Evolutionary conservation across 352 stramenopile genomes (phyloP).

Genomic region (Globisporangium solare): DNA sequence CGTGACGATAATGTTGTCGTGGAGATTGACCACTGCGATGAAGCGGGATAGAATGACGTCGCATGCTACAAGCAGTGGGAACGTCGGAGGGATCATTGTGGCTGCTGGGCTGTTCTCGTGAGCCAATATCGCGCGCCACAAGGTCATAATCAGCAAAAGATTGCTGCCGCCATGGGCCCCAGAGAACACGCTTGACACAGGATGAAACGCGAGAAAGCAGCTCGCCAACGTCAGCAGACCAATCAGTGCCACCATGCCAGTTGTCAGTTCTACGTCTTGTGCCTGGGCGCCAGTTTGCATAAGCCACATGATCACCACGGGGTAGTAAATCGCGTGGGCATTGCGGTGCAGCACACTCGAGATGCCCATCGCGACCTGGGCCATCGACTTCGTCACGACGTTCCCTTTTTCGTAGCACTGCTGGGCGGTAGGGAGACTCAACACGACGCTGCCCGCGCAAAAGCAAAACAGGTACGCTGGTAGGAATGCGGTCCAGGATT

Average conservation of each 20-base stretch:
- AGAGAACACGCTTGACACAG: slow-evolving; percentile 1
- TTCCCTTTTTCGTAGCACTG: slow-evolving; percentile 30
- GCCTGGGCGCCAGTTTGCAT: slow-evolving; percentile 21
- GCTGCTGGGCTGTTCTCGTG: slow-evolving; percentile 4
- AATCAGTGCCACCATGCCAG: slow-evolving; percentile 16
- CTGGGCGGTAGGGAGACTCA: slow-evolving; percentile 28
- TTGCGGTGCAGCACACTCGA: slow-evolving; percentile 27
- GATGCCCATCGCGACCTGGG: slow-evolving; percentile 21
- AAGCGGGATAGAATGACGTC: slow-evolving; percentile 36
- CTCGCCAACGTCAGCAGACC: slow-evolving; percentile 26
- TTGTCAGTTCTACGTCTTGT: slow-evolving; percentile 11
- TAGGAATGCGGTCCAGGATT: slow-evolving; percentile 21
- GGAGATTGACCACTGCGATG: slow-evolving; percentile 23
- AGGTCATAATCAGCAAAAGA: slow-evolving; percentile 19
- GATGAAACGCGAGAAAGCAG: slow-evolving; percentile 26
- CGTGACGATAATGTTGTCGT: slow-evolving; percentile 38
- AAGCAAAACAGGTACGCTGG: slow-evolving; percentile 37
- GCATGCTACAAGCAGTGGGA: slow-evolving; percentile 38
- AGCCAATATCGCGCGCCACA: slow-evolving; percentile 20
- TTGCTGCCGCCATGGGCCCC: slow-evolving; percentile 18
- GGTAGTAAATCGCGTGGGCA: slow-evolving; percentile 39
- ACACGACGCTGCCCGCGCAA: slow-evolving; percentile 26
- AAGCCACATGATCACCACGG: slow-evolving; percentile 33
- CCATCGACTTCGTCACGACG: slow-evolving; percentile 41
- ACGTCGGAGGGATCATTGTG: slow-evolving; percentile 16